Conservation (phyloP, 2,329 filamentous ascomycete genomes). For the Clonostachys rhizophaga region DNA sequence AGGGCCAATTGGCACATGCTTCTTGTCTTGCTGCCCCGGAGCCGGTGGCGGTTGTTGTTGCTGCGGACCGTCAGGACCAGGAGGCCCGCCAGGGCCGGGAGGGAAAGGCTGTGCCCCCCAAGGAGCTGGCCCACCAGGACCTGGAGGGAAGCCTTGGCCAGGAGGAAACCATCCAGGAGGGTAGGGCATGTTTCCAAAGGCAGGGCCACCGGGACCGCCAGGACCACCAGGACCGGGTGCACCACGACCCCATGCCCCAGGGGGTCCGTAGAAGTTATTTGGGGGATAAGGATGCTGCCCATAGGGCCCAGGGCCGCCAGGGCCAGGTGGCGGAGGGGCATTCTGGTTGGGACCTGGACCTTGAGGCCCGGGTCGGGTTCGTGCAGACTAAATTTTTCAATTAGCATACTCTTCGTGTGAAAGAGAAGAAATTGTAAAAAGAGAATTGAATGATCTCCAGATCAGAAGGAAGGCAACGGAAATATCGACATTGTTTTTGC, state of each 20-base stretch:
- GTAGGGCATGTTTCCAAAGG: slow-evolving; percentile 73
- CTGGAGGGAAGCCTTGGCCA: slow-evolving; percentile 16
- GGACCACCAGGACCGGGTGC: slow-evolving; percentile 38
- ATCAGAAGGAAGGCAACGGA: slow-evolving; percentile 99
- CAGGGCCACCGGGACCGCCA: slow-evolving; percentile 48
- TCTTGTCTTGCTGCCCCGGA: slow-evolving; percentile 26
- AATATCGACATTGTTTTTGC: slow-evolving; percentile 96
- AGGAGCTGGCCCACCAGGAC: slow-evolving; percentile 46
- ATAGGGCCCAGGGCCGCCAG: slow-evolving; percentile 28
- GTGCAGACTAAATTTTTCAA: slow-evolving; percentile 12
- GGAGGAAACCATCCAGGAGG: slow-evolving; percentile 77
- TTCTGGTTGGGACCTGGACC: slow-evolving; percentile 17
- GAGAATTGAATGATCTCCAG: slow-evolving; percentile 17
- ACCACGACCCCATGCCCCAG: slow-evolving; percentile 46
- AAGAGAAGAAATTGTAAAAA: slow-evolving; percentile 2
- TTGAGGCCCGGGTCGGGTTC: slow-evolving; percentile 26
- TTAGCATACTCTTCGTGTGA: background rate
- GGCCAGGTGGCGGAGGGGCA: slow-evolving; percentile 13
- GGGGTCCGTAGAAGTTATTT: slow-evolving; percentile 43
- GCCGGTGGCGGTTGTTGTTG: slow-evolving; percentile 48
- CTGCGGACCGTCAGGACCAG: slow-evolving; percentile 57
- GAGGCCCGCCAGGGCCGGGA: slow-evolving; percentile 49
- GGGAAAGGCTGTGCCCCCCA: slow-evolving; percentile 59
- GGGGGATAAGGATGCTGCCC: slow-evolving; percentile 37
- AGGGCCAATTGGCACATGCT: slow-evolving; percentile 48